Percentiles rank a stretch among this genome's conserved stretches.
Conservation (phyloP, 495 filamentous ascomycete genomes). For the Lichenothelia convexa region DNA sequence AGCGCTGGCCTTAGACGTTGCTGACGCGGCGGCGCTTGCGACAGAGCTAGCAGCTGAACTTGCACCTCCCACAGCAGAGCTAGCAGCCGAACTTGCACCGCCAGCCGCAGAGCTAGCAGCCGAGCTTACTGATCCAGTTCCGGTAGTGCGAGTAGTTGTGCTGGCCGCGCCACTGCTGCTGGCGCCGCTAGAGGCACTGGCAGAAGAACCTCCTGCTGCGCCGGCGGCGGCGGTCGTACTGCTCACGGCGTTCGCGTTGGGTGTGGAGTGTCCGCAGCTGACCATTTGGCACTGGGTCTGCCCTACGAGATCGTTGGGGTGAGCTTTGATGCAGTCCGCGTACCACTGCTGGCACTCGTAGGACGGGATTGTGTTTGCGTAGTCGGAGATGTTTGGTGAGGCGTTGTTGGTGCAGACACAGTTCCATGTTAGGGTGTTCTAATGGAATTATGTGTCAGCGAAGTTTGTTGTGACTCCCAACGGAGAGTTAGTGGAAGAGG, state of each 20-base stretch:
- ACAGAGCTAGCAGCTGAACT: conserved; percentile 1
- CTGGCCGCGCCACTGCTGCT: conserved; percentile 1
- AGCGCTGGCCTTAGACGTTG: conserved; percentile 13
- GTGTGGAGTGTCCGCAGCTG: conserved; percentile 29
- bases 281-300: conserved; percentile 27
- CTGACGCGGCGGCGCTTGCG: background rate
- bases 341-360: conserved; percentile 34
- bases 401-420: conserved; percentile 37
- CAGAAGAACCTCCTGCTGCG: conserved; percentile 20
- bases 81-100: background rate
- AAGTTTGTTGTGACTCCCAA: background rate
- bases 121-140: conserved; percentile 4
- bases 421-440: conserved; percentile 32
- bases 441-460: background rate
- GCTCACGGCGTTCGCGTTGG: background rate
- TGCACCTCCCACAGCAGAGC: background rate
- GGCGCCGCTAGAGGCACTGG: conserved; percentile 13
- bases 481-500: background rate
- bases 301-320: conserved; percentile 27
- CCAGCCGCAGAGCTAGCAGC: conserved; percentile 8
- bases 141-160: background rate
- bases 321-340: conserved; percentile 29
- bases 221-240: background rate
- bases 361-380: conserved; percentile 37
- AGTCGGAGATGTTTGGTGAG: conserved; percentile 32